Evolutionary conservation across 2,329 filamentous ascomycete species (phyloP).

Genomic region (Colletotrichum lini): DNA sequence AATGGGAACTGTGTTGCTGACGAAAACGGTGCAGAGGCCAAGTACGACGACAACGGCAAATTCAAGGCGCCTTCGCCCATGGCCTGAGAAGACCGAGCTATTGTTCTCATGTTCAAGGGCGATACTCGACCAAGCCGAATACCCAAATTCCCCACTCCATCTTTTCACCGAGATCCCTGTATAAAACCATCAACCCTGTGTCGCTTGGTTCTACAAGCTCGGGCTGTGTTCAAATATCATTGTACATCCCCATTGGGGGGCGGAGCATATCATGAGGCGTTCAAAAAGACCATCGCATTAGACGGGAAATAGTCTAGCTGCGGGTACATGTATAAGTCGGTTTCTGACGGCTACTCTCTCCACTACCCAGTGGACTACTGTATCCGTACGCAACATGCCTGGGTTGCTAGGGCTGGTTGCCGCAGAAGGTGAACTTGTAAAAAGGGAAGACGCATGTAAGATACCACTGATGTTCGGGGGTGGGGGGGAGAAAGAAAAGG

Average conservation of each 20-base stretch:
- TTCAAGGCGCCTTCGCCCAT: slow-evolving; percentile 56
- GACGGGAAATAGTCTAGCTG: slow-evolving; percentile 1
- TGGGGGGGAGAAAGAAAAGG: neutral
- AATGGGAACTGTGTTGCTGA: neutral
- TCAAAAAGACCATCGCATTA: slow-evolving; percentile 17
- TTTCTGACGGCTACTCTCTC: neutral
- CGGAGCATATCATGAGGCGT: slow-evolving; percentile 27
- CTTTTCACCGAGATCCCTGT: slow-evolving; percentile 2
- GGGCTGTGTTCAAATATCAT: neutral
- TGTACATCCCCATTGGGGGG: slow-evolving; percentile 2
- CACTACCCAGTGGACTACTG: neutral
- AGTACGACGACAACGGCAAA: slow-evolving; percentile 62
- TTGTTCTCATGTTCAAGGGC: neutral
- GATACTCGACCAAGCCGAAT: neutral
- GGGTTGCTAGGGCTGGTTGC: neutral
- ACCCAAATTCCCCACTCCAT: slow-evolving; percentile 10
- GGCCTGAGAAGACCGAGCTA: neutral
- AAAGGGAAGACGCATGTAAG: neutral
- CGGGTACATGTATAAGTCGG: neutral
- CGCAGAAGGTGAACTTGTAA: neutral
- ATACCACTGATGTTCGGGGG: neutral
- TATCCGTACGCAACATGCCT: neutral
- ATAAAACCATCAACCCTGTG: neutral
- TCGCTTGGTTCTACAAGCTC: neutral
- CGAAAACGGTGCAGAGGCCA: slow-evolving; percentile 54